Evolutionary conservation across 1,139 yeast genomes (phyloP).

Genomic region (Suhomyces taliae): DNA sequence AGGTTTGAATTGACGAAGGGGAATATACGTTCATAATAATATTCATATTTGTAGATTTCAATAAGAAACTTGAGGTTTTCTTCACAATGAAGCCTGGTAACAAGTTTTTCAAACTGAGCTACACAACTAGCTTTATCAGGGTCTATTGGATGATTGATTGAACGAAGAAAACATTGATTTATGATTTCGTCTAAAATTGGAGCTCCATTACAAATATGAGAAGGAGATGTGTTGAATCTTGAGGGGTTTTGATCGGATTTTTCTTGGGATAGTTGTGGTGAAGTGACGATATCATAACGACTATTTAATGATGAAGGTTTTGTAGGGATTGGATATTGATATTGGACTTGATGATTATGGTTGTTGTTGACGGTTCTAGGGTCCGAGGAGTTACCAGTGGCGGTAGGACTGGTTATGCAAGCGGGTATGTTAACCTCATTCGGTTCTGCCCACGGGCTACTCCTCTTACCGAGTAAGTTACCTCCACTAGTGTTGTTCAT

Average conservation of each 20-base stretch:
- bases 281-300: slow-evolving; percentile 1
- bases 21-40: slow-evolving; percentile 26
- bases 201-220: background rate
- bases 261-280: background rate
- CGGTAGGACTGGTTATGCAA: background rate
- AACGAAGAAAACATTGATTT: slow-evolving; percentile 22
- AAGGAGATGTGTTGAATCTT: background rate
- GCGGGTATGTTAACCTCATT: background rate
- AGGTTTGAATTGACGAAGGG: slow-evolving; percentile 11
- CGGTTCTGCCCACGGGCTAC: background rate
- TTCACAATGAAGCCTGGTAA: slow-evolving; percentile 34
- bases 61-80: slow-evolving; percentile 49
- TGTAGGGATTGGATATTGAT: slow-evolving; percentile 17
- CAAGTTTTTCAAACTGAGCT: slow-evolving; percentile 16
- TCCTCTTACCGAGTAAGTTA: background rate
- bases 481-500: slow-evolving; percentile 4
- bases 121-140: slow-evolving; percentile 2
- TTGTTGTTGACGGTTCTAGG: background rate
- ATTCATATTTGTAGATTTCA: slow-evolving; percentile 44
- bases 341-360: background rate
- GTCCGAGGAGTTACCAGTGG: background rate
- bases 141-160: slow-evolving; percentile 17
- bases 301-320: slow-evolving; percentile 14
- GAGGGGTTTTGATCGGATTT: background rate
- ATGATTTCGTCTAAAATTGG: slow-evolving; percentile 21